These are phyloP conservation scores for Aspergillus felis DNA, from an alignment of 2,329 filamentous ascomycete species.

Conservation along the genomic window DNA sequence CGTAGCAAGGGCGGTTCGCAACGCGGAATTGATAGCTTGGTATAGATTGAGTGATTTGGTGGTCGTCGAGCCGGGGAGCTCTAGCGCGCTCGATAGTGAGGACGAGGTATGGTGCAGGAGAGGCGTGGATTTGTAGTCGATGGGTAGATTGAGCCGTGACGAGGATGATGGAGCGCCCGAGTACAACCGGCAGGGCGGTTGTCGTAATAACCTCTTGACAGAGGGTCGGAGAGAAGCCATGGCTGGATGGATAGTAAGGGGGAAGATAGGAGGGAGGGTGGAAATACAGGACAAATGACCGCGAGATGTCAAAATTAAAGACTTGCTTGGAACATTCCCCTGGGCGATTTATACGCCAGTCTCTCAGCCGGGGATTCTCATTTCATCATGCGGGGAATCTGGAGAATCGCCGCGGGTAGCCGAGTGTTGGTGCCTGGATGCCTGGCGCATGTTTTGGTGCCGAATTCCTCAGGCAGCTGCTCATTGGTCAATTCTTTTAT, in stretches of 20 bases:
- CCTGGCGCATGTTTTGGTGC: background rate
- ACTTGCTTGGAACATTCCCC: background rate
- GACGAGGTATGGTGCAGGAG: conserved; percentile 77
- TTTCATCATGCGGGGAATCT: conserved; percentile 18
- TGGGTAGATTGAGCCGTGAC: conserved; percentile 73
- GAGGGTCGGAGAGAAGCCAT: conserved; percentile 10
- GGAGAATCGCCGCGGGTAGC: conserved; percentile 26
- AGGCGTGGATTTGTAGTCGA: conserved; percentile 79
- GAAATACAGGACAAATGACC: background rate
- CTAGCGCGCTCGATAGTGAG: conserved; percentile 64
- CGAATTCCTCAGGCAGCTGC: background rate
- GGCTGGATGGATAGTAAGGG: background rate
- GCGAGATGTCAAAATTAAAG: background rate
- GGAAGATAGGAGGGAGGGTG: background rate
- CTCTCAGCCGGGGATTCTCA: background rate
- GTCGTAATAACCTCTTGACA: conserved; percentile 11
- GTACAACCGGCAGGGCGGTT: conserved; percentile 36
- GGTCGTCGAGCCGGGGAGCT: conserved; percentile 67
- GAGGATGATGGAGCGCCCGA: conserved; percentile 43
- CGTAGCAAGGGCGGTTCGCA: conserved; percentile 73
- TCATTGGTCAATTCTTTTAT: background rate
- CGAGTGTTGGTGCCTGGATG: conserved; percentile 13
- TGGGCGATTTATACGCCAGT: conserved; percentile 4
- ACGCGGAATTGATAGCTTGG: conserved; percentile 86
- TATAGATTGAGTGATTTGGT: conserved; percentile 91